A percentile compares a stretch with the other conserved stretches of the same genome.
phyloP scores from a whole-genome alignment of 2,329 filamentous ascomycete genomes.

The Fusarium sp. region DNA sequence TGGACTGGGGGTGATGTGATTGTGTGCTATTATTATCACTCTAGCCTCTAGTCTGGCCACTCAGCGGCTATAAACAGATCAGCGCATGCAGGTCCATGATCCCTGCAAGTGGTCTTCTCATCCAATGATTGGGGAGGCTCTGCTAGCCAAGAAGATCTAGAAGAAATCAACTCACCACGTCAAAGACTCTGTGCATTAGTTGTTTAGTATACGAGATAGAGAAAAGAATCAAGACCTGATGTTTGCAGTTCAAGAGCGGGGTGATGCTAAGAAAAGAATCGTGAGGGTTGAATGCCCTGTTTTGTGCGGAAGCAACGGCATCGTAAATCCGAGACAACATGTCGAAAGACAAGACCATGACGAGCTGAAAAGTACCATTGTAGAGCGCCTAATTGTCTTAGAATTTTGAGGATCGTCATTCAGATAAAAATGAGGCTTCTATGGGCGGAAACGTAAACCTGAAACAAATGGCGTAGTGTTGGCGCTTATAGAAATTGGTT shows the following conservation, averaged over 20 bases:
- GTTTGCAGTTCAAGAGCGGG: conserved; percentile 15
- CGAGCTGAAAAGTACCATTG: not conserved
- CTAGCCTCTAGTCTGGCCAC: conserved; percentile 12
- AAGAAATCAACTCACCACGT: conserved; percentile 21
- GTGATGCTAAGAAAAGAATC: not conserved
- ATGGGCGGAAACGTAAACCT: conserved; percentile 3
- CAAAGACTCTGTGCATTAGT: conserved; percentile 24
- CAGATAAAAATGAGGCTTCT: not conserved
- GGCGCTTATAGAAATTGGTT: conserved; percentile 14
- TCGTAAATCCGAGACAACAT: not conserved
- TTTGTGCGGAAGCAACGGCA: not conserved
- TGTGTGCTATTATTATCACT: conserved; percentile 31
- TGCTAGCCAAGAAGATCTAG: not conserved
- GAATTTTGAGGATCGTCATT: conserved; percentile 9
- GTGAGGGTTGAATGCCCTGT: not conserved
- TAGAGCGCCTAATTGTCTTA: not conserved
- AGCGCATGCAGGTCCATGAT: conserved; percentile 7
- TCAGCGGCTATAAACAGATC: conserved; percentile 31
- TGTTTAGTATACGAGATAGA: conserved; percentile 15
- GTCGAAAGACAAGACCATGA: not conserved
- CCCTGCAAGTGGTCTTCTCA: conserved; percentile 19
- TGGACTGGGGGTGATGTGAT: conserved; percentile 26
- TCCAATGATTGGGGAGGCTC: conserved; percentile 13
- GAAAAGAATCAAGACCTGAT: not conserved
- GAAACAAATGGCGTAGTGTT: conserved; percentile 20